These are phyloP conservation scores for Apocynum venetum DNA, from an alignment of 257 asterid genomes.

Conservation along the genomic window DNA sequence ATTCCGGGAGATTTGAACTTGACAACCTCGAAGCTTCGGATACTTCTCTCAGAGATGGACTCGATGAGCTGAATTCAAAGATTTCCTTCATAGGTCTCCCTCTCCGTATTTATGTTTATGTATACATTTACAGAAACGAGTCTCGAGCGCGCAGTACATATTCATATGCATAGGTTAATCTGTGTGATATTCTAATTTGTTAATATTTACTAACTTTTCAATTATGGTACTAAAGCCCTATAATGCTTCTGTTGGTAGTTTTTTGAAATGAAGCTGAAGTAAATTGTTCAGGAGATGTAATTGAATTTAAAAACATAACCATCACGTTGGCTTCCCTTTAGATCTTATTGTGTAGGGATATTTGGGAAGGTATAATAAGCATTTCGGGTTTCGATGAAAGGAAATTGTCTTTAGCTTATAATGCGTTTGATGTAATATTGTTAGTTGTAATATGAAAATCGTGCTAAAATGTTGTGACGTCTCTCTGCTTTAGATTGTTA, in stretches of 20 bases:
- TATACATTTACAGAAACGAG: neutral
- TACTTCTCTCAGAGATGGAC: constrained; percentile 27
- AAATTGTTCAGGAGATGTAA: neutral
- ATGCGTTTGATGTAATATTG: neutral
- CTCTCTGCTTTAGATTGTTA: neutral
- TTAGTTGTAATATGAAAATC: neutral
- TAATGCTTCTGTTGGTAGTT: neutral
- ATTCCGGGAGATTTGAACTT: constrained; percentile 25
- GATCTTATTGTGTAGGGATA: neutral
- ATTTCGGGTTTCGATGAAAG: neutral
- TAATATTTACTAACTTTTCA: neutral
- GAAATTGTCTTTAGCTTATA: neutral
- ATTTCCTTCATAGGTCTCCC: constrained; percentile 35
- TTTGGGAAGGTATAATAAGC: neutral
- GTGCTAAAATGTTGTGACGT: neutral
- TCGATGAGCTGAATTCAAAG: constrained; percentile 36
- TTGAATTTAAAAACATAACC: neutral
- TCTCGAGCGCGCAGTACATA: neutral
- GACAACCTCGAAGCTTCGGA: constrained; percentile 30
- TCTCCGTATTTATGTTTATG: neutral
- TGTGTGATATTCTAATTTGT: neutral
- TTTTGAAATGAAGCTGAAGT: neutral
- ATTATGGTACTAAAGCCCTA: neutral
- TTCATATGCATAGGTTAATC: too few species aligned
- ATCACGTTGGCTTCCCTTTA: neutral